These are phyloP conservation scores for Colletotrichum sp. DNA, from an alignment of 2,329 filamentous ascomycete genomes.

Conservation along the genomic window DNA sequence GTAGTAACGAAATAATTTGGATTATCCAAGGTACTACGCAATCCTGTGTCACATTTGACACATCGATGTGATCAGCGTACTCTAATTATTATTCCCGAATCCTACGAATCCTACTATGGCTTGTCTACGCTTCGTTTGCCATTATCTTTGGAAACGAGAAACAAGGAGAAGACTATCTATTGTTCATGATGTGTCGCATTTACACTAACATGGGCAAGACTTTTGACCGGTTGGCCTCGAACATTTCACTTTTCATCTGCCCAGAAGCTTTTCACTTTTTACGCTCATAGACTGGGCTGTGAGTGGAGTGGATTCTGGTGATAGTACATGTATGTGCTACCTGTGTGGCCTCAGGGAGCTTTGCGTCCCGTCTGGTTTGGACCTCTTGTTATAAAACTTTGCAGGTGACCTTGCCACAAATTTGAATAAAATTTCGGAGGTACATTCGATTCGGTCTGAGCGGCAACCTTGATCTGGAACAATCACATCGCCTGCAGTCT, in stretches of 20 bases:
- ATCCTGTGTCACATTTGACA: neutral
- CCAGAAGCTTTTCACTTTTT: neutral
- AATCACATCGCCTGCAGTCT: neutral
- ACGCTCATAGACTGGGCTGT: neutral
- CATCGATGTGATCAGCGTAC: neutral
- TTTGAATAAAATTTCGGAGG: neutral
- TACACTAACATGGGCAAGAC: neutral
- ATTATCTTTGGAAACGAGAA: neutral
- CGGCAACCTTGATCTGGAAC: neutral
- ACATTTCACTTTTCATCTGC: neutral
- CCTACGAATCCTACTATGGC: neutral
- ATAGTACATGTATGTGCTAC: neutral
- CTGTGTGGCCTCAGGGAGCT: neutral
- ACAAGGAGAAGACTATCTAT: neutral
- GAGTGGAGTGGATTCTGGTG: neutral
- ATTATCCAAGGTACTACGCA: neutral
- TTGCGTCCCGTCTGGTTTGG: neutral
- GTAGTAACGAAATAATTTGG: neutral
- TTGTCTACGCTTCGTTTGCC: neutral
- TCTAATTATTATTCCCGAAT: neutral
- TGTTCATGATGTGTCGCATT: neutral
- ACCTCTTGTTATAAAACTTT: neutral
- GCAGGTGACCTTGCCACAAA: neutral
- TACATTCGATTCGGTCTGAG: neutral
- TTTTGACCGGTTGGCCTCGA: rapidly evolving